Evolutionary conservation across 768 basidiomycete genomes (phyloP).

Genomic region (Pleurotus salmoneostramineus): DNA sequence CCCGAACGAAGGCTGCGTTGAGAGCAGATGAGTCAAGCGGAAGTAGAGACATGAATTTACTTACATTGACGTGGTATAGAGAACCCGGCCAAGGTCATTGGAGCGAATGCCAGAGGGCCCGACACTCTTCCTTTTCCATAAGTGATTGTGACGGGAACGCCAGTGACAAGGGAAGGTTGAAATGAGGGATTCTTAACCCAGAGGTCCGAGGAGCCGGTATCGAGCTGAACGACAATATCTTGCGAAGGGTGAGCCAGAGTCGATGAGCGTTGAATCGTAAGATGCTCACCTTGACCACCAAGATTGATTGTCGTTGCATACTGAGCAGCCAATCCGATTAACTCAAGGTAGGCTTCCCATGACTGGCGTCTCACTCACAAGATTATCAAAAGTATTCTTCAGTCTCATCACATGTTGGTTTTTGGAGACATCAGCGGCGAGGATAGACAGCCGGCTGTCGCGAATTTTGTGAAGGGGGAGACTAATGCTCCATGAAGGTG

Average conservation of each 20-base stretch:
- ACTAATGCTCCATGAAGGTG: neutral
- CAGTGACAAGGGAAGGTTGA: neutral
- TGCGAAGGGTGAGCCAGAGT: neutral
- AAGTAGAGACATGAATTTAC: constrained; percentile 15
- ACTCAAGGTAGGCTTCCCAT: neutral
- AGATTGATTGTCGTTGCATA: neutral
- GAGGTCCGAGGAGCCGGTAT: constrained; percentile 2
- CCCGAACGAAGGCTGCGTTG: neutral
- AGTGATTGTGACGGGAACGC: neutral
- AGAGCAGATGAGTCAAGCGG: neutral
- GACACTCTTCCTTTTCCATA: neutral
- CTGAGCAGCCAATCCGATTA: neutral
- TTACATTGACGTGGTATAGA: constrained; percentile 42
- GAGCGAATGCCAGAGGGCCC: constrained; percentile 44
- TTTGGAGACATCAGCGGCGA: neutral
- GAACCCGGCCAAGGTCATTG: constrained; percentile 40
- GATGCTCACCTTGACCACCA: constrained; percentile 1
- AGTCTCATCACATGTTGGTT: neutral
- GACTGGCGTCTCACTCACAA: neutral
- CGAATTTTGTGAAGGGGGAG: neutral
- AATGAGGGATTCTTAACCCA: neutral
- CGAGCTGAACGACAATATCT: constrained; percentile 1
- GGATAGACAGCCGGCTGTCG: neutral
- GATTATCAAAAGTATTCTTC: neutral
- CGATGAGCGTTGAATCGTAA: neutral